Base-by-base conservation (phyloP, 768 basidiomycete genomes). In the Pleurotus giganteus region DNA sequence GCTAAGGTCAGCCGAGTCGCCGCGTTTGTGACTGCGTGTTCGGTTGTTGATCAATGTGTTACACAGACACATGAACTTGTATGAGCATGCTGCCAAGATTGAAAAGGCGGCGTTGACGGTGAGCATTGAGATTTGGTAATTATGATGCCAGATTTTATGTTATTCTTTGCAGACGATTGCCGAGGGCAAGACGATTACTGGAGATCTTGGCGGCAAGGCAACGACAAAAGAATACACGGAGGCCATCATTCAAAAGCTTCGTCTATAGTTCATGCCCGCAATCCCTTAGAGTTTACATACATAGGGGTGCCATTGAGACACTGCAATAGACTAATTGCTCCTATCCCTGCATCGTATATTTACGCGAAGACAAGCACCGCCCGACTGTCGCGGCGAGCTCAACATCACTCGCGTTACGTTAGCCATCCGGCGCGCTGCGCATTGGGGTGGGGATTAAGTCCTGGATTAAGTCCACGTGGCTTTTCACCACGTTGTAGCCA, bases 151-250 rank as follows among this genome's bases (percentile, higher is more conserved):
- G 45, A 31, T 31, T 50, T 55, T 56, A 28, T 31, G 19, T 32
- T 60, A 56, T 55, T 58, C 34, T 13, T 60, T 55, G 13, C 60
- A 96, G 94, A 98, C 94, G 29, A 97, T 99, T 67, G 94, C 96
- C 15, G 96, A 97, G 74, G 97, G 97, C 61, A 94, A 91, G 75
- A 71, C 78, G 37, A 95, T 98, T 70, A 99, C 97, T 6, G 91
- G 96, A 27, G 97, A 99, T 71, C 76, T 99, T 56, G 94, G 97
- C 19, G 97, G 97, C 37, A 94, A 89, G 69, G 83, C 95, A 13
- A 84, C 85, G 29, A 99, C 97, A 2, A 78, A 78, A 69, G 87
- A 97, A 71, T 98, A 91, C 75, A 95, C 95, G 37, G 68, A 83
- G 52, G 89, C 93, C 24, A 96, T 98, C 72, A 87, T 97, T 58